Evolutionary conservation across 83 land plant species (phyloP), one percentile per base, ranked within the genome.

Genomic region (Larix sibirica): DNA sequence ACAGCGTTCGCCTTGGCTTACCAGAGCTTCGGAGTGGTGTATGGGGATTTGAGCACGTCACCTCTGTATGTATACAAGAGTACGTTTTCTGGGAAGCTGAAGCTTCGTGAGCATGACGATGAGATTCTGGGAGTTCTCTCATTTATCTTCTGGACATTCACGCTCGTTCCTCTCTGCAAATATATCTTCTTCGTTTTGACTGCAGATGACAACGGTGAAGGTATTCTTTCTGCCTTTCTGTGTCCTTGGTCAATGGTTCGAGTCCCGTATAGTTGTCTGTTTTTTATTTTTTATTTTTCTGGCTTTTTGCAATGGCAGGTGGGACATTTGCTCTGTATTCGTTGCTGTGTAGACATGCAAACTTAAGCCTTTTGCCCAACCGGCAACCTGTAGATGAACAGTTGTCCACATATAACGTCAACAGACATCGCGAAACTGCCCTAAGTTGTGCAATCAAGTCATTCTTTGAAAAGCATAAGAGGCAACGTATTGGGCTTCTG

Each of bases 241-340:
- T 31, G 10, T 10, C 3, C 2, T 28, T 26, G 28, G 58, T 9
- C 14, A 44, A 47, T 38, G 13, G 12, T 75, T 75, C 31, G 12
- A 23, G 24, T 47, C 26, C 44, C 12, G 3, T 38, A 47, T 5
- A 16, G 26, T 75, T 21, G 0, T 21, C n/a, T 56, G 33, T 23
- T 42, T 2, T 13, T 23, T 23, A 23, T 50, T 2, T 6, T 10
- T 50, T 47, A 4, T 13, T 23, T 2, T 18, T 6, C 6, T 71
- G 47, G 44, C 2, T 71, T 38, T 54, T 80, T 86, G 17, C 44
- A 17, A 21, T 85, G 80, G 61, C 84, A 94, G 97, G 97, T 47
- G 97, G 97, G 38, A 91, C 94, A 0, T 95, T 95, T 87, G 95
- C 95, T 23, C 75, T 95, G 17, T 93, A 95, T 79, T 93, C 95